Conservation (phyloP, 805 yeast genomes). For the Kodamaea jinghongensis region DNA sequence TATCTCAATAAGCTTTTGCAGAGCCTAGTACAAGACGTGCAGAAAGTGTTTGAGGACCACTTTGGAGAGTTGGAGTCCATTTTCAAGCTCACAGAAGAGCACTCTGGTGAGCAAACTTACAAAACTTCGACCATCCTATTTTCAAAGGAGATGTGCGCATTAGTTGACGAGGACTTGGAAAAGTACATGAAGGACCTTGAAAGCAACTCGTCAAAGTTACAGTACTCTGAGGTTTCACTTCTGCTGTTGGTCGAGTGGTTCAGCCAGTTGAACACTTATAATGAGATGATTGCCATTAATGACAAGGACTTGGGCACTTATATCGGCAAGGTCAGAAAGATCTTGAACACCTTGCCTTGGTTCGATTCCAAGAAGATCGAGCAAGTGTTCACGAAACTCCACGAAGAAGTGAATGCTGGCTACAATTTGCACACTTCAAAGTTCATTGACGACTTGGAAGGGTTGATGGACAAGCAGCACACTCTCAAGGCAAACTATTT, state of each 20-base stretch:
- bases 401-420: constrained; percentile 5
- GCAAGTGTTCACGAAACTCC: constrained; percentile 14
- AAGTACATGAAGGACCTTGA: constrained; percentile 21
- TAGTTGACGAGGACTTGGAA: constrained; percentile 29
- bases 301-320: neutral
- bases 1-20: constrained; percentile 9
- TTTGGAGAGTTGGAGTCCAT: constrained; percentile 3
- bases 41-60: constrained; percentile 9
- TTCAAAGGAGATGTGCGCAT: constrained; percentile 19
- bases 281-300: neutral
- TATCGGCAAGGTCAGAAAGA: neutral
- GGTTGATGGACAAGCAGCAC: neutral
- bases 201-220: neutral
- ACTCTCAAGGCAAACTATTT: constrained; percentile 12
- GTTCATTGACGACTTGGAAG: constrained; percentile 1
- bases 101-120: neutral
- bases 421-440: constrained; percentile 4
- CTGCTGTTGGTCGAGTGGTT: constrained; percentile 17
- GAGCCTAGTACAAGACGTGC: constrained; percentile 6
- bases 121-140: constrained; percentile 12
- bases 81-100: constrained; percentile 1
- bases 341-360: constrained; percentile 14
- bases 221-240: constrained; percentile 2
- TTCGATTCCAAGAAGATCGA: constrained; percentile 15
- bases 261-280: constrained; percentile 8